Percentiles rank a stretch among this genome's conserved stretches.
phyloP scores from a whole-genome alignment of 495 filamentous ascomycete genomes.

The Neurospora sp. region DNA sequence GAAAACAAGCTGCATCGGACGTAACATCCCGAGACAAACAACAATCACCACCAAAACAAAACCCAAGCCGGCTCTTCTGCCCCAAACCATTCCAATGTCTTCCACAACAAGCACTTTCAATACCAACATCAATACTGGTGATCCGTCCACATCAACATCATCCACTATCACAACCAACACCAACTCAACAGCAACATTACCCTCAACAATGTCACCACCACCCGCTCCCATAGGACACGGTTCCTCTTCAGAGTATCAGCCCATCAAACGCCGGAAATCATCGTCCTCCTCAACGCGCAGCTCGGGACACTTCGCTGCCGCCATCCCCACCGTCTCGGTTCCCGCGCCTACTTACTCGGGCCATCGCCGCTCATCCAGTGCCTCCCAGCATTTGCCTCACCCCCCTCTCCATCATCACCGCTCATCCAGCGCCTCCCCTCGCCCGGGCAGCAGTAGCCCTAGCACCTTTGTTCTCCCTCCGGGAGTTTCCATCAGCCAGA shows the following conservation, averaged over 20 bases:
- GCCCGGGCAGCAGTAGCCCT: background rate
- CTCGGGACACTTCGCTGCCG: background rate
- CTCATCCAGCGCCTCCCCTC: background rate
- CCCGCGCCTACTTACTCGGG: background rate
- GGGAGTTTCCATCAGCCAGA: background rate
- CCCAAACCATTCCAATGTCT: background rate
- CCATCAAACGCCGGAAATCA: background rate
- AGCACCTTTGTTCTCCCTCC: background rate
- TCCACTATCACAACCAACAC: background rate
- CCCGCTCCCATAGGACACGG: background rate
- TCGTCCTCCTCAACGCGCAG: background rate
- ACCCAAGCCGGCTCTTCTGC: background rate
- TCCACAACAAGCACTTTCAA: background rate
- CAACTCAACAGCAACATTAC: background rate
- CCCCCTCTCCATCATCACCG: background rate
- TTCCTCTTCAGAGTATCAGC: background rate
- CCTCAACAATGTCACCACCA: background rate
- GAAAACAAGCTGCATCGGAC: background rate
- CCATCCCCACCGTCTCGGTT: background rate
- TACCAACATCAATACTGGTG: background rate
- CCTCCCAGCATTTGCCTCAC: background rate
- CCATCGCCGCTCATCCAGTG: background rate
- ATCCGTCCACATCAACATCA: background rate
- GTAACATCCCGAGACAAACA: background rate
- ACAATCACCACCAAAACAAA: background rate